Evolutionary conservation across 768 basidiomycete species (phyloP).

Genomic region (Coprinopsis sp.): DNA sequence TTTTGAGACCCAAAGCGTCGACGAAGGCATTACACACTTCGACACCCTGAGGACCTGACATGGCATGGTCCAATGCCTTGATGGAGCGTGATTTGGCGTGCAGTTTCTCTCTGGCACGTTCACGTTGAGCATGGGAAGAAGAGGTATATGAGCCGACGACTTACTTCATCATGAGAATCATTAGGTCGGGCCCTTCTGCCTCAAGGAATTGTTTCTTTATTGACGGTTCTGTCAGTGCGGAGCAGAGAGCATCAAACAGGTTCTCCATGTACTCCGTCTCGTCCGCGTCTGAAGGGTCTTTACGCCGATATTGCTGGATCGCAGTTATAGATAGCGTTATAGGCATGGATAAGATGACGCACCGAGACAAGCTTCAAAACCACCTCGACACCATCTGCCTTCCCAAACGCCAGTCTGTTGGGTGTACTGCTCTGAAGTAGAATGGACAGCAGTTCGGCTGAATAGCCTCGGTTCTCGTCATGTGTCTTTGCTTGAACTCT

Average conservation of each 20-base stretch:
- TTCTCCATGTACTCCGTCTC: slow-evolving; percentile 99
- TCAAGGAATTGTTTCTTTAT: slow-evolving; percentile 82
- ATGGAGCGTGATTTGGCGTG: slow-evolving; percentile 79
- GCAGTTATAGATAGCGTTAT: slow-evolving; percentile 9
- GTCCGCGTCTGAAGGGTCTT: slow-evolving; percentile 81
- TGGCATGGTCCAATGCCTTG: slow-evolving; percentile 87
- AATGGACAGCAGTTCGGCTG: slow-evolving; percentile 91
- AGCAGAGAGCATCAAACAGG: slow-evolving; percentile 86
- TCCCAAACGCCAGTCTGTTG: slow-evolving; percentile 66
- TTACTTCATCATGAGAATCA: slow-evolving; percentile 98
- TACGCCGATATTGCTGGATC: slow-evolving; percentile 76
- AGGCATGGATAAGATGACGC: slow-evolving; percentile 24
- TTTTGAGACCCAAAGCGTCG: slow-evolving; percentile 83
- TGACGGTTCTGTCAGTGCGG: slow-evolving; percentile 70
- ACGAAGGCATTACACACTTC: slow-evolving; percentile 80
- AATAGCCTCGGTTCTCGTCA: slow-evolving; percentile 90
- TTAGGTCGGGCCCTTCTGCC: slow-evolving; percentile 91
- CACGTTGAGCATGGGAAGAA: not conserved
- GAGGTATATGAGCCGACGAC: slow-evolving; percentile 18
- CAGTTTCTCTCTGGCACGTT: slow-evolving; percentile 62
- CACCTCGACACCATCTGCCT: slow-evolving; percentile 74
- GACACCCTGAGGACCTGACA: slow-evolving; percentile 71
- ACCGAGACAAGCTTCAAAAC: slow-evolving; percentile 78
- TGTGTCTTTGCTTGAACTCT: slow-evolving; percentile 69
- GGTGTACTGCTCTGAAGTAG: slow-evolving; percentile 69